Evolutionary conservation across 441 rosid genomes (phyloP), one percentile per base, ranked within the genome.

Genomic region (Populus hybrid): DNA sequence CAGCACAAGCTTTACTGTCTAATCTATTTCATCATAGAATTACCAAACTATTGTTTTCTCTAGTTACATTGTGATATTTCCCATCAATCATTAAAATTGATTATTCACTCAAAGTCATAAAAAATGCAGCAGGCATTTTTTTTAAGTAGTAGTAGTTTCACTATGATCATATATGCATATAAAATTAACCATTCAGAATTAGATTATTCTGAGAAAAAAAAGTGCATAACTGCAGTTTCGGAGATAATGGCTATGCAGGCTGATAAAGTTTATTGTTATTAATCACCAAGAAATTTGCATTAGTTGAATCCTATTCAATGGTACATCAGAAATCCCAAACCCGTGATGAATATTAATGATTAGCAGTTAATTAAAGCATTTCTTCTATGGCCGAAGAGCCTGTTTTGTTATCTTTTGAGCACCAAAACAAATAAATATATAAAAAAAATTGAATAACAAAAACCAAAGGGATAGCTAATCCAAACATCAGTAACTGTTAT

Each of bases 1-100:
- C 79, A 83, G 69, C 33, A 75, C 3, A 11, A 53, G 20, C 20
- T 45, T 66, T 64, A 9, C 10, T 68, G n/a, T 33, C 40, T 74
- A n/a, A 16, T 4, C 12, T 29, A 28, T 7, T 14, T 74, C 74
- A 36, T 45, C 7, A 8, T 11, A 56, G 9, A 56, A 28, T 45
- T 9, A 67, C 69, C 33, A 71, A 18, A 72, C 3, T 72, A 2
- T 4, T 9, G 59, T 11, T 12, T 21, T 8, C n/a, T 61, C 65
- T 21, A 23, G 14, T 10, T 3, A 61, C 23, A 26, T 21, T 21
- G 65, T 9, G 24, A 61, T 61, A 61, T 61, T 61, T 61, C 26
- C 23, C 11, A 61, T 23, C 14, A 61, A 0, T 61, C 65, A 61
- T 61, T 61, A 61, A 61, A 61, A 61, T 21, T 24, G 23, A 1